phyloP scores from a whole-genome alignment of 768 basidiomycete species.

The Holtermannia corniformis region DNA sequence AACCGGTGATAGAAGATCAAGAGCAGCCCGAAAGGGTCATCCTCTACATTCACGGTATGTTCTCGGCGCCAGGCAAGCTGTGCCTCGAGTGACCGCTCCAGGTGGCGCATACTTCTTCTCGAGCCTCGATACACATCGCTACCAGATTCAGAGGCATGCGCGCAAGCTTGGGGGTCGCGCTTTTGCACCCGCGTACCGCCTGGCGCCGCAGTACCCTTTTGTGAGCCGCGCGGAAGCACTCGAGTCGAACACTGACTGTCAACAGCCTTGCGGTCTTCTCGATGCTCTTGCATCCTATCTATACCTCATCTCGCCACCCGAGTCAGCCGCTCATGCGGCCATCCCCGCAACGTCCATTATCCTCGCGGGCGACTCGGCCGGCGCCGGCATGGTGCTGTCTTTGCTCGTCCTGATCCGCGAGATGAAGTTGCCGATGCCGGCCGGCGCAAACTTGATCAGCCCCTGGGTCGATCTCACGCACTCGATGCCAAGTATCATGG shows the following conservation, averaged over 20 bases:
- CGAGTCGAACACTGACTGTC: not conserved
- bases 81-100: not conserved
- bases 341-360: conserved; percentile 33
- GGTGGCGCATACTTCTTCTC: conserved; percentile 43
- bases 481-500: conserved; percentile 34
- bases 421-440: conserved; percentile 36
- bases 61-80: not conserved
- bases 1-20: not conserved
- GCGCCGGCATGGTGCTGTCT: conserved; percentile 34
- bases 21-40: conserved; percentile 30
- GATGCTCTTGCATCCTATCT: conserved; percentile 37
- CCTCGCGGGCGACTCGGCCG: conserved; percentile 39
- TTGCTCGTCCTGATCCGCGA: conserved; percentile 35
- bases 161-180: conserved; percentile 42
- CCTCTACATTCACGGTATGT: conserved; percentile 41
- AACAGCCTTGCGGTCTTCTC: conserved; percentile 33
- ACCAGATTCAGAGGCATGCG: conserved; percentile 41
- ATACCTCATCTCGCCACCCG: conserved; percentile 36
- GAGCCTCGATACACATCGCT: conserved; percentile 42
- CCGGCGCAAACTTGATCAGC: conserved; percentile 35
- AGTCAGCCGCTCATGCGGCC: conserved; percentile 23
- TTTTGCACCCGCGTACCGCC: conserved; percentile 36
- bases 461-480: conserved; percentile 41
- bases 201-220: conserved; percentile 40
- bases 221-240: conserved; percentile 12